Conservation (phyloP, 371 early-diverging fungal species). For the Chytridiales sp. region DNA sequence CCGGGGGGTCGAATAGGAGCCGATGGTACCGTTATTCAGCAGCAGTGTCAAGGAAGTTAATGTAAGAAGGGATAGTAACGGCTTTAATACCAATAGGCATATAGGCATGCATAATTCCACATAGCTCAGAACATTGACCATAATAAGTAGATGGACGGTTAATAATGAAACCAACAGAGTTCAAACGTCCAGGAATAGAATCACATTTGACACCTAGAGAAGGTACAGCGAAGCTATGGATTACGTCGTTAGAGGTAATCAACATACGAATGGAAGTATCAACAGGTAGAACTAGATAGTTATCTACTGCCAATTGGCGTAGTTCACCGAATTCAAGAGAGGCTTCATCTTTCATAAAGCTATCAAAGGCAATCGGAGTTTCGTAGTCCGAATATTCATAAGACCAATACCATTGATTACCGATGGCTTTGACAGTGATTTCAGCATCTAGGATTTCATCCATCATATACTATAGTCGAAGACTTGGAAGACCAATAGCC, state of each 20-base stretch:
- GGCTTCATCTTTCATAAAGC: constrained; percentile 33
- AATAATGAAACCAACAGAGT: constrained; percentile 34
- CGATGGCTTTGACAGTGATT: constrained; percentile 23
- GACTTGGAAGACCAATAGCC: constrained; percentile 43
- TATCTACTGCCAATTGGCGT: constrained; percentile 34
- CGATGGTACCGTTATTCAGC: too few relatives aligned
- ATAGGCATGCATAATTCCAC: constrained; percentile 31
- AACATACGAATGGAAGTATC: constrained; percentile 34
- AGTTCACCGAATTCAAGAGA: constrained; percentile 37
- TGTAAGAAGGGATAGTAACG: constrained; percentile 28
- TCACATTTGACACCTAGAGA: constrained; percentile 36
- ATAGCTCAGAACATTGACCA: constrained; percentile 40
- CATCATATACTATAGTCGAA: constrained; percentile 33
- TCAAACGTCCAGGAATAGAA: constrained; percentile 32
- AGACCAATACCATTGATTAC: constrained; percentile 19
- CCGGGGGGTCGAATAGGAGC: too few relatives aligned
- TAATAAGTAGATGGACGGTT: constrained; percentile 33
- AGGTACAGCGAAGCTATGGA: constrained; percentile 38
- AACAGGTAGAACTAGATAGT: constrained; percentile 37
- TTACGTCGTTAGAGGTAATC: constrained; percentile 37
- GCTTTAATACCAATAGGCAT: constrained; percentile 34
- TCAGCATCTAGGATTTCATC: constrained; percentile 32
- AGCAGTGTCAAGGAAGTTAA: constrained; percentile 22
- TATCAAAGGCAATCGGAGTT: constrained; percentile 39
- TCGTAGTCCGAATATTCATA: constrained; percentile 21